Evolutionary conservation across 352 stramenopile species (phyloP).

Genomic region (Pythium apleroticum): DNA sequence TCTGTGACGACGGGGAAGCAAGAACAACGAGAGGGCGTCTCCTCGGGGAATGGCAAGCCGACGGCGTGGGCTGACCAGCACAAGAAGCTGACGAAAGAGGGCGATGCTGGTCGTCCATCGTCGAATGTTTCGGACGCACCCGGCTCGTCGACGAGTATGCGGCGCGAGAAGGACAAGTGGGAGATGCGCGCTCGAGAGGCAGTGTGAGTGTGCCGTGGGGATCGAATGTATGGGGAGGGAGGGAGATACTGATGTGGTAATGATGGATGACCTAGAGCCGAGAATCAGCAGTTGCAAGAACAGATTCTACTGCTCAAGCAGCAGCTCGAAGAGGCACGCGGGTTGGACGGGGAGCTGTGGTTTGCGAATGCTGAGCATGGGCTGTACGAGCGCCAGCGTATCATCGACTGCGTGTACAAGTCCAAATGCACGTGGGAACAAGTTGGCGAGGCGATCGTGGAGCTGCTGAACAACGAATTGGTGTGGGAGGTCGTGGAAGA

Average conservation of each 20-base stretch:
- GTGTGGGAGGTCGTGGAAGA: slow-evolving; percentile 57
- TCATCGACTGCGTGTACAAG: slow-evolving; percentile 55
- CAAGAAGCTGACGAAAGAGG: not conserved
- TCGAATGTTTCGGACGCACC: slow-evolving; percentile 18
- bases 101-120: not conserved
- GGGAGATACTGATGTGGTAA: not conserved
- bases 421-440: slow-evolving; percentile 55
- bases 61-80: slow-evolving; percentile 8
- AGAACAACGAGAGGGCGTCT: not conserved
- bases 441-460: slow-evolving; percentile 48
- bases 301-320: slow-evolving; percentile 44
- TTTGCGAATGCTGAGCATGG: slow-evolving; percentile 43
- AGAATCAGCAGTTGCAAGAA: slow-evolving; percentile 54
- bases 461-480: slow-evolving; percentile 66
- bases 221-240: not conserved
- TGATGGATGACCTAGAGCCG: slow-evolving; percentile 20
- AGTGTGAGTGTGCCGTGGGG: slow-evolving; percentile 25
- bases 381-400: slow-evolving; percentile 46
- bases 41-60: not conserved
- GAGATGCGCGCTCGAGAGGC: slow-evolving; percentile 55
- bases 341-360: slow-evolving; percentile 37
- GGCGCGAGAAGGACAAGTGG: slow-evolving; percentile 69
- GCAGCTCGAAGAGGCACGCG: slow-evolving; percentile 32
- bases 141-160: slow-evolving; percentile 24
- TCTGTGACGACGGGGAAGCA: slow-evolving; percentile 10